These are phyloP conservation scores for Eruca vesicaria DNA, from an alignment of 441 rosid genomes.

Conservation along the genomic window DNA sequence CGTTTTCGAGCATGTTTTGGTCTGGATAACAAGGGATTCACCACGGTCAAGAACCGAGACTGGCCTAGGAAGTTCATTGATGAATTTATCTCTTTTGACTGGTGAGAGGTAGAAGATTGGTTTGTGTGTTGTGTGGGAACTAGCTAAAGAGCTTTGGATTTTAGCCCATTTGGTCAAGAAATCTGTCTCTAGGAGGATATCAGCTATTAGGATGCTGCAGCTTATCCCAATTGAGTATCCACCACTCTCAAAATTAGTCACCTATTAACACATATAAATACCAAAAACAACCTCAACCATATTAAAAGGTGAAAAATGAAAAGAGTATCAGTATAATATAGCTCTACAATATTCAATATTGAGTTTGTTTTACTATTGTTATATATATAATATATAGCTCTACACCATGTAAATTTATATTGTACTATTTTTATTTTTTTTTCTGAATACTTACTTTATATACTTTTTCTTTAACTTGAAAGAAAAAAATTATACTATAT, in stretches of 20 bases:
- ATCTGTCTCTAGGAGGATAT: slow-evolving; percentile 39
- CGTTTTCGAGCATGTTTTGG: slow-evolving; percentile 21
- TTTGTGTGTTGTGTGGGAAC: slow-evolving; percentile 8
- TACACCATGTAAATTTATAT: too few species aligned
- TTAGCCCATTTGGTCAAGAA: slow-evolving; percentile 60
- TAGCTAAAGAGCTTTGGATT: slow-evolving; percentile 43
- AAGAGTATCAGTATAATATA: neutral
- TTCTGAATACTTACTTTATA: too few species aligned
- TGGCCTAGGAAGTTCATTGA: slow-evolving; percentile 19
- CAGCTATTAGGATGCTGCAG: slow-evolving; percentile 69
- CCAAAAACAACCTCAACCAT: neutral
- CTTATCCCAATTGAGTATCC: slow-evolving; percentile 85
- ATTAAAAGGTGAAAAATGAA: neutral
- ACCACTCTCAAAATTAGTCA: slow-evolving; percentile 75
- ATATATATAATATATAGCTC: too few species aligned
- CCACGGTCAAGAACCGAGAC: slow-evolving; percentile 35
- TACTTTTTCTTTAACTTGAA: too few species aligned
- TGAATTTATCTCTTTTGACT: slow-evolving; percentile 25
- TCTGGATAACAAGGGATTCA: slow-evolving; percentile 37
- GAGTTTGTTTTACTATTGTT: neutral
- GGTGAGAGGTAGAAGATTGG: slow-evolving; percentile 61
- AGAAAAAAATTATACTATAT: neutral
- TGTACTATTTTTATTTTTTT: neutral
- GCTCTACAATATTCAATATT: neutral
- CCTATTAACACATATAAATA: slow-evolving; percentile 35